Conservation (phyloP, 441 rosid genomes). For the Pelargonium cotyledonis region DNA sequence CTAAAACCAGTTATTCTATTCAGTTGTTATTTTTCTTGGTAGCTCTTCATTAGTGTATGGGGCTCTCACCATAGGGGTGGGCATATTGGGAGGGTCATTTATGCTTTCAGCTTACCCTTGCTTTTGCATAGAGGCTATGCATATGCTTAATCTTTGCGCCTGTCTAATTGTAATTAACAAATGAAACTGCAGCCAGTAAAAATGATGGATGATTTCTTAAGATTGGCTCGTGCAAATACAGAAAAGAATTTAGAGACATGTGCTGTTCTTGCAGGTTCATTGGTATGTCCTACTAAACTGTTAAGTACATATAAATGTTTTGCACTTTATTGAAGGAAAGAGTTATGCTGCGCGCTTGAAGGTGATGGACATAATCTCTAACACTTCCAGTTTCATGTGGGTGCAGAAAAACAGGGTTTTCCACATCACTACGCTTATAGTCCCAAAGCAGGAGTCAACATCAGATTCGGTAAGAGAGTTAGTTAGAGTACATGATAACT, state of each 20-base stretch:
- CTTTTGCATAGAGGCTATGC: constrained; percentile 3
- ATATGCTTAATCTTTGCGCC: constrained; percentile 12
- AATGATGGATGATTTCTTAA: constrained; percentile 82
- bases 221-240: constrained; percentile 73
- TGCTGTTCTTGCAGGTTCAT: constrained; percentile 86
- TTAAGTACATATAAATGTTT: neutral
- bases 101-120: neutral
- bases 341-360: neutral
- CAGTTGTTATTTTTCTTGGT: constrained; percentile 4
- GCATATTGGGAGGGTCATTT: neutral
- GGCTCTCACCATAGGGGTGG: neutral
- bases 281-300: constrained; percentile 44
- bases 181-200: constrained; percentile 58
- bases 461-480: constrained; percentile 71
- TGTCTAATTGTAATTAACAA: constrained; percentile 15
- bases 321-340: constrained; percentile 9
- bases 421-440: constrained; percentile 80
- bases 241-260: constrained; percentile 88
- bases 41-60: constrained; percentile 10
- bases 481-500: neutral
- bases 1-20: neutral
- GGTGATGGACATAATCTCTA: constrained; percentile 15
- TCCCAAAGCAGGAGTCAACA: constrained; percentile 97
- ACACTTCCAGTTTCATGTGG: neutral
- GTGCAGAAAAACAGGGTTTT: constrained; percentile 85